phyloP scores from a whole-genome alignment of 768 basidiomycete genomes.

The Daedaleopsis sinensis region DNA sequence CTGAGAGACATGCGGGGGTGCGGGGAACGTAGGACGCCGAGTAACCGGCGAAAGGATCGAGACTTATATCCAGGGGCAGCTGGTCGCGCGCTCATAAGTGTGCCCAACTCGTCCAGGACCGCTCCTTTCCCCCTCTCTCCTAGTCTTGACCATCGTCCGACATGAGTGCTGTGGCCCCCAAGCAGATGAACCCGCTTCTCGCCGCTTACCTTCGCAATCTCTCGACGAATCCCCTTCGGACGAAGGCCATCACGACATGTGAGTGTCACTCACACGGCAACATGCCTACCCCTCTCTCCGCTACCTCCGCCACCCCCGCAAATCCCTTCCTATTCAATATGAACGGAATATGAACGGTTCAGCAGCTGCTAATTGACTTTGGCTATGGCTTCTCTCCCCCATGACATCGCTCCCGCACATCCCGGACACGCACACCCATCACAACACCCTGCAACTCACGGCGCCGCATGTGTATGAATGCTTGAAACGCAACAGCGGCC shows the following conservation, averaged over 20 bases:
- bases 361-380: neutral
- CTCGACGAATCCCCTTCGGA: constrained; percentile 69
- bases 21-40: neutral
- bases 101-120: neutral
- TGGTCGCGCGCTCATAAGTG: neutral
- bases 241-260: constrained; percentile 81
- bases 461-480: neutral
- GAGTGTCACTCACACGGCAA: constrained; percentile 12
- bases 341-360: neutral
- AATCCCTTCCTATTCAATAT: neutral
- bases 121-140: neutral
- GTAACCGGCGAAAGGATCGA: neutral
- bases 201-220: constrained; percentile 74
- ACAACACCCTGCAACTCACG: neutral
- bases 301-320: neutral
- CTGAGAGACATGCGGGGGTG: neutral
- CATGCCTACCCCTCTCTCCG: neutral
- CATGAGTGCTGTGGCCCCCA: constrained; percentile 27
- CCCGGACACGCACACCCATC: neutral
- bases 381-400: neutral
- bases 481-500: constrained; percentile 27
- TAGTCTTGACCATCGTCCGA: neutral
- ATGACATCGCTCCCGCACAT: neutral
- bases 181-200: constrained; percentile 51
- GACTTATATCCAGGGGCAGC: neutral